Evolutionary conservation across 345 rosid species (phyloP), one percentile per base, ranked within the genome.

Genomic region (Alliaria petiolata): DNA sequence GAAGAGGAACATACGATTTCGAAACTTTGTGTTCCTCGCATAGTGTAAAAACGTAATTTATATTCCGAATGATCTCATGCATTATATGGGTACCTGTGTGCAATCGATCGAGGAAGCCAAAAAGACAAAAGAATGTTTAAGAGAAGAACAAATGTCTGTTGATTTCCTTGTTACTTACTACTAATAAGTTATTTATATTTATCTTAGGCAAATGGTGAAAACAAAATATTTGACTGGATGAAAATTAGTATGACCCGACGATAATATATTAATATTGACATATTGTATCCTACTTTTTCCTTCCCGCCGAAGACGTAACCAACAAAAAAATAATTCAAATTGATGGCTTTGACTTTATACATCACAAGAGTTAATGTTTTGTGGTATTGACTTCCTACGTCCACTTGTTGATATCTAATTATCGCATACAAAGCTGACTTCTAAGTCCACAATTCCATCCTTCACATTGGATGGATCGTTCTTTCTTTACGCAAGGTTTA

Each of bases 401-500:
- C 76, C 36, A 62, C 36, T 1, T 63, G 64, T 28, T 25, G 33
- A n/a, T 0, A 25, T 44, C n/a, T n/a, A n/a, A 2, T 43, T 53
- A 72, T 63, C 53, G 70, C 70, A 12, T 19, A 14, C 6, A 45
- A 45, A 54, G 40, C 65, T 72, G 43, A 49, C 66, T 73, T 65
- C 35, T 49, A 19, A 28, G 60, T 46, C 66, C 51, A 19, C 35
- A 46, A 28, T 46, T 36, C 25, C 17, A 1, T 28, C 50, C 43
- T 65, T 73, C 70, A 65, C 77, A 73, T 60, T 49, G 36, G 19
- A 25, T 13, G 0, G 19, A 6, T 25, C 7, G 5, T 36, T 22
- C 11, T 3, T 11, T 26, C 20, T 34, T 20, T 28, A 7, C 4
- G 1, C 39, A 52, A 52, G 2, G 28, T 33, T 55, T 34, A 15